Base-by-base conservation (phyloP, 83 land plant genomes). In the Picea mariana region DNA sequence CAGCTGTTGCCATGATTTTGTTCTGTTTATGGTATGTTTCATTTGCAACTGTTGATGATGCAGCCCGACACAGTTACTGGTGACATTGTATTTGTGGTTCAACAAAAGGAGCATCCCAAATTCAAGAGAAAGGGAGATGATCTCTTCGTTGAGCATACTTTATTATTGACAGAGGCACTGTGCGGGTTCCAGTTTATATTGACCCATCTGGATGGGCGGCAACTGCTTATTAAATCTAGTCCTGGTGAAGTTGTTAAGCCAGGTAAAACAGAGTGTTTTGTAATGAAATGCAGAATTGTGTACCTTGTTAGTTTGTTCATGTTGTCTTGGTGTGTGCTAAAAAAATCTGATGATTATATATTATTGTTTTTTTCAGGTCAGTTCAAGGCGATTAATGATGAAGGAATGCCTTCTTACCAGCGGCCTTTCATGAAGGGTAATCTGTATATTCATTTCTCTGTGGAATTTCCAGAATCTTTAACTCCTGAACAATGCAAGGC, bases 121-220 rank as follows among this genome's bases (percentile, higher is more conserved):
- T 94, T 94, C 72, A 90, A 92, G 83, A 78, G 96, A 66, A 90
- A 94, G 65, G 77, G 31, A 31, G 96, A 94, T 79, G 96, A 94
- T 80, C 86, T 94, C 7, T 92, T 71, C 71, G 86, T 90, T 12
- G 92, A 94, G 13, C 96, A 90, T 73, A 86, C 84, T 38, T 85
- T 94, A 24, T 85, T 62, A 31, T 80, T 94, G 66, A 87, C 88
- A 0, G 96, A 94, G 81, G 93, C 96, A 4, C 79, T 94, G 1
- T 94, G 96, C 79, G 96, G 96, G n/a, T 92, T 94, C 71, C 95
- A 92, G 76, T 94, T 94, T 84, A 86, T 84, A 40, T 59, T 92
- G n/a, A 90, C 90, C 20, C 96, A 93, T 81, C 88, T 94, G 18
- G 96, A 94, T 86, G 90, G 88, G 12, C 82, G 96, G 80, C 91